phyloP scores from a whole-genome alignment of 768 basidiomycete genomes.

The Clavaria fumosa region DNA sequence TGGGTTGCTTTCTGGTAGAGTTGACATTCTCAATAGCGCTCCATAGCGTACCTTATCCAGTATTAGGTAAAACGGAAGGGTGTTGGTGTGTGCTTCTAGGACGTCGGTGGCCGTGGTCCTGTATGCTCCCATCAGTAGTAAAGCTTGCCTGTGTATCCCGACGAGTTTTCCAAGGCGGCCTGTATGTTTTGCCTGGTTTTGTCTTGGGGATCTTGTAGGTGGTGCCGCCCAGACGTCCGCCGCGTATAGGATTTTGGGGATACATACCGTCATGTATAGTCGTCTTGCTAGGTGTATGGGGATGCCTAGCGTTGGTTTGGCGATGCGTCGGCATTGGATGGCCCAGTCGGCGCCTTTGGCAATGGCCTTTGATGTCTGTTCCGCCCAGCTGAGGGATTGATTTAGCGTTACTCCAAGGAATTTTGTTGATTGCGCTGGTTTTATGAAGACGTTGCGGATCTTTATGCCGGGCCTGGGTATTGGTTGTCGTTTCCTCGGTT shows the following conservation, averaged over 20 bases:
- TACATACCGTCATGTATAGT: background rate
- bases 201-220: no score
- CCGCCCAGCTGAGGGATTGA: constrained; percentile 14
- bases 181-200: no score
- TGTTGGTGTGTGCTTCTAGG: constrained; percentile 12
- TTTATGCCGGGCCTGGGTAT: constrained; percentile 2
- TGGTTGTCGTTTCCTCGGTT: background rate
- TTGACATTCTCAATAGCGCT: constrained; percentile 11
- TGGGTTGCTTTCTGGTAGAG: constrained; percentile 13
- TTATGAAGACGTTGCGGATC: constrained; percentile 7
- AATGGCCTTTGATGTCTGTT: constrained; percentile 10
- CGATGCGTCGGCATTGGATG: constrained; percentile 5
- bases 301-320: constrained; percentile 3
- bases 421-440: constrained; percentile 5
- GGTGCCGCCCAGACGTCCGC: constrained; percentile 3
- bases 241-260: constrained; percentile 3
- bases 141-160: no score
- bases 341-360: constrained; percentile 11
- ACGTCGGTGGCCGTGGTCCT: constrained; percentile 10
- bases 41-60: constrained; percentile 9
- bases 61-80: constrained; percentile 11
- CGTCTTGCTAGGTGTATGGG: background rate
- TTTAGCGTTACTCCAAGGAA: constrained; percentile 13
- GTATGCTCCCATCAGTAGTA: constrained; percentile 14
- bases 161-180: no score